Evolutionary conservation across 176 grass and related monocot genomes (phyloP).

Genomic region (Oryza meyeriana): DNA sequence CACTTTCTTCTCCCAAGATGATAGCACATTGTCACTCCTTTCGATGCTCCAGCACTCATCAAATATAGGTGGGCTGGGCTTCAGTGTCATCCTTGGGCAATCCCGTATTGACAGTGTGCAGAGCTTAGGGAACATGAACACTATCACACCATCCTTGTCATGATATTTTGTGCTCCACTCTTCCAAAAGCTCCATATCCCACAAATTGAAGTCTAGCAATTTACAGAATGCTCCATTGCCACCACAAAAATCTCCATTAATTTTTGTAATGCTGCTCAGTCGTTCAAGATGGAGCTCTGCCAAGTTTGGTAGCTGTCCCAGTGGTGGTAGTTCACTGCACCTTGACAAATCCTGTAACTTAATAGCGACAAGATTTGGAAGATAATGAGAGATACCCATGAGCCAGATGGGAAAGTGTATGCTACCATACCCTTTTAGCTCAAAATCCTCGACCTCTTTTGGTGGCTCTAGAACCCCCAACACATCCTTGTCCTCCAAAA

Average conservation of each 20-base stretch:
- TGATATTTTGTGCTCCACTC: background rate
- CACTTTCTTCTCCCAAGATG: background rate
- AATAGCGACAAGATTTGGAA: background rate
- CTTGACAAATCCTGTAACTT: rapidly evolving
- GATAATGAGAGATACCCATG: background rate
- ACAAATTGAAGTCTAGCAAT: rapidly evolving
- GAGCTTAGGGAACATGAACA: background rate
- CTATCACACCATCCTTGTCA: background rate
- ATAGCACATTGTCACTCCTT: background rate
- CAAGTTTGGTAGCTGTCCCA: background rate
- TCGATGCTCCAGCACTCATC: background rate
- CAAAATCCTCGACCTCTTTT: rapidly evolving
- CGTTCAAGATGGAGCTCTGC: rapidly evolving
- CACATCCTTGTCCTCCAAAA: background rate
- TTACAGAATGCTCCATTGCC: background rate
- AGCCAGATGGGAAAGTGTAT: background rate
- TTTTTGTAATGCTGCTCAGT: background rate
- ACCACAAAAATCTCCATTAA: background rate
- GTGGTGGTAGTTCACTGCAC: background rate
- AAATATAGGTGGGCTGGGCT: background rate
- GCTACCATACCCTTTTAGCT: background rate
- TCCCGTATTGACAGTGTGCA: rapidly evolving
- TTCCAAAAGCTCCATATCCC: background rate
- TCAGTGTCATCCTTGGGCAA: background rate
- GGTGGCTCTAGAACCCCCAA: background rate